Conservation (phyloP, 352 stramenopile genomes). For the Phytophthora megakarya region DNA sequence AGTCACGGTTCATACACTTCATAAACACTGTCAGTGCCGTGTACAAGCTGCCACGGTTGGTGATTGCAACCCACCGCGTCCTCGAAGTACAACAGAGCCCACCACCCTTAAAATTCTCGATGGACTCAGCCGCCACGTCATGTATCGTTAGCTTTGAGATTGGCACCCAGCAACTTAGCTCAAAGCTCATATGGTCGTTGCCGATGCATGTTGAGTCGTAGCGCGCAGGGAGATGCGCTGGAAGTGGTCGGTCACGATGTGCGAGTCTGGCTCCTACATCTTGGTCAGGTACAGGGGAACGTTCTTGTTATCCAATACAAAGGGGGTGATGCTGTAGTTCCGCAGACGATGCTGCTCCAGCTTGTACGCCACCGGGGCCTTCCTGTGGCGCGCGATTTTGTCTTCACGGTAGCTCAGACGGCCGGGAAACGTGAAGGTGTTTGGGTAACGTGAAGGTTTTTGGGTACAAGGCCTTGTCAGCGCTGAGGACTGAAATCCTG, state of each 20-base stretch:
- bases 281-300: constrained; percentile 98
- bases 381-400: constrained; percentile 97
- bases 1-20: constrained; percentile 95
- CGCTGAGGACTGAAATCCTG: constrained; percentile 44
- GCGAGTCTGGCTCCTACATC: constrained; percentile 83
- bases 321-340: constrained; percentile 97
- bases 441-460: too few species aligned
- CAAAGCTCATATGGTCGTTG: too few species aligned
- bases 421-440: constrained; percentile 90
- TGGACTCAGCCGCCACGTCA: too few species aligned
- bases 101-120: too few species aligned
- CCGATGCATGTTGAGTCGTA: too few species aligned
- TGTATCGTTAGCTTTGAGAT: too few species aligned
- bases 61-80: too few species aligned
- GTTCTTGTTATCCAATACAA: constrained; percentile 95
- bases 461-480: constrained; percentile 80
- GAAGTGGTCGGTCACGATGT: constrained; percentile 89
- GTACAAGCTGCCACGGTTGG: constrained; percentile 96
- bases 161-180: too few species aligned
- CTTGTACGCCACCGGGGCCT: constrained; percentile 97
- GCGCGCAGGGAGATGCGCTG: constrained; percentile 97
- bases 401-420: constrained; percentile 96
- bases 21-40: constrained; percentile 97
- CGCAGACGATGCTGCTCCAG: constrained; percentile 96
- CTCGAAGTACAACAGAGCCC: too few species aligned